Percentiles rank a stretch among this genome's conserved stretches.
These are phyloP conservation scores for Mortierella sp. DNA, from an alignment of 371 early-diverging fungal species.

Conservation along the genomic window DNA sequence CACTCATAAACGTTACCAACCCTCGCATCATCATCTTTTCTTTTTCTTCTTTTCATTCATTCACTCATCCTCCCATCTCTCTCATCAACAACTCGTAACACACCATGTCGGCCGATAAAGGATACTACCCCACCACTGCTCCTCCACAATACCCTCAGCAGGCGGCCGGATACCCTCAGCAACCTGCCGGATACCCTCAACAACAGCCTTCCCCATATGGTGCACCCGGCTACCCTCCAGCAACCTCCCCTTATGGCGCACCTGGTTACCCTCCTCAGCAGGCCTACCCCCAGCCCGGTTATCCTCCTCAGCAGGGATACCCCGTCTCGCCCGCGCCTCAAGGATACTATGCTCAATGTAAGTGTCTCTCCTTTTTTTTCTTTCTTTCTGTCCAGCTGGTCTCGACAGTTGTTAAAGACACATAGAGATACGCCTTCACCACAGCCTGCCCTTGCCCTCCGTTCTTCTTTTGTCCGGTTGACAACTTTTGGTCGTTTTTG, in stretches of 20 bases:
- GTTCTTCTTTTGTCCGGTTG: background rate
- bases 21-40: background rate
- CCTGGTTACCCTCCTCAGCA: slow-evolving; percentile 20
- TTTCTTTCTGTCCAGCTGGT: background rate
- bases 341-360: slow-evolving; percentile 39
- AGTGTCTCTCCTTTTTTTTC: background rate
- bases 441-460: background rate
- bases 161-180: slow-evolving; percentile 18
- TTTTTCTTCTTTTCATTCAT: slow-evolving; percentile 2
- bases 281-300: slow-evolving; percentile 21
- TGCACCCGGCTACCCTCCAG: slow-evolving; percentile 15
- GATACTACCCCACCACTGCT: slow-evolving; percentile 27
- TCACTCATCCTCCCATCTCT: background rate
- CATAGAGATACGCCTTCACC: background rate
- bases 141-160: slow-evolving; percentile 42
- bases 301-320: slow-evolving; percentile 19
- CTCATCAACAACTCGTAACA: background rate
- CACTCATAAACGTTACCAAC: background rate
- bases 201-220: slow-evolving; percentile 9
- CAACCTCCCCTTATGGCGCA: slow-evolving; percentile 20
- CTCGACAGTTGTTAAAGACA: background rate
- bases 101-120: slow-evolving; percentile 29
- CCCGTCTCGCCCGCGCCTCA: slow-evolving; percentile 18
- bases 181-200: slow-evolving; percentile 20
- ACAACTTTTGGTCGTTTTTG: background rate